Evolutionary conservation across 768 basidiomycete genomes (phyloP).

Genomic region (Porpolomopsis calyptriformis): DNA sequence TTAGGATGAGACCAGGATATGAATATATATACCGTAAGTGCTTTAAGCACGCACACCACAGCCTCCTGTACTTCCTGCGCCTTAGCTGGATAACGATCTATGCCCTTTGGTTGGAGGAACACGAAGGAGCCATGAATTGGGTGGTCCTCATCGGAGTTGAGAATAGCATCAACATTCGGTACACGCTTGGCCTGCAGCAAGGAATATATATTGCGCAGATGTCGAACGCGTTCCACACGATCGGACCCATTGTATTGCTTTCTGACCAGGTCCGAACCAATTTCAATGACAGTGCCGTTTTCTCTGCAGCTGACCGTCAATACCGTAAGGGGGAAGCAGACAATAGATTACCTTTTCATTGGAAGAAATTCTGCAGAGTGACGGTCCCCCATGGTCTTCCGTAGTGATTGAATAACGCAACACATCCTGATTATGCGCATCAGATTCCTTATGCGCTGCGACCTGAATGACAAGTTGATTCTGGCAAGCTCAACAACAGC

Average conservation of each 20-base stretch:
- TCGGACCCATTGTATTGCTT: not conserved
- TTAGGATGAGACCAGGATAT: not conserved
- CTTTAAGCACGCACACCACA: constrained; percentile 1
- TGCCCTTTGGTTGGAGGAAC: constrained; percentile 1
- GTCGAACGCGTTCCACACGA: not conserved
- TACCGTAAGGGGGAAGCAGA: not conserved
- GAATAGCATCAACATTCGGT: constrained; percentile 1
- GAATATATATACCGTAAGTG: not conserved
- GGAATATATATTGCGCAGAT: constrained; percentile 1
- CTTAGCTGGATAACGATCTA: not conserved
- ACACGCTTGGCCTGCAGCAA: not conserved
- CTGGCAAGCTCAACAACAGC: not conserved
- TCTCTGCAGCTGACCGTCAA: not conserved
- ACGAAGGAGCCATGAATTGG: not conserved
- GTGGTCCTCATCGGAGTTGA: not conserved
- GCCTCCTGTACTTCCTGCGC: not conserved
- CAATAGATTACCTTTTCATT: not conserved
- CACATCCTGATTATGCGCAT: constrained; percentile 4
- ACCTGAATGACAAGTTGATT: not conserved
- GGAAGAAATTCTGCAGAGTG: not conserved
- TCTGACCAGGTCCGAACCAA: not conserved
- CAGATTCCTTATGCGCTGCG: not conserved
- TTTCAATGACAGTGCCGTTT: not conserved
- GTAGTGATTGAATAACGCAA: not conserved
- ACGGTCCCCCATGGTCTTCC: constrained; percentile 1